Conservation (phyloP, 208 protist genomes). For the Crithidia bombi region DNA sequence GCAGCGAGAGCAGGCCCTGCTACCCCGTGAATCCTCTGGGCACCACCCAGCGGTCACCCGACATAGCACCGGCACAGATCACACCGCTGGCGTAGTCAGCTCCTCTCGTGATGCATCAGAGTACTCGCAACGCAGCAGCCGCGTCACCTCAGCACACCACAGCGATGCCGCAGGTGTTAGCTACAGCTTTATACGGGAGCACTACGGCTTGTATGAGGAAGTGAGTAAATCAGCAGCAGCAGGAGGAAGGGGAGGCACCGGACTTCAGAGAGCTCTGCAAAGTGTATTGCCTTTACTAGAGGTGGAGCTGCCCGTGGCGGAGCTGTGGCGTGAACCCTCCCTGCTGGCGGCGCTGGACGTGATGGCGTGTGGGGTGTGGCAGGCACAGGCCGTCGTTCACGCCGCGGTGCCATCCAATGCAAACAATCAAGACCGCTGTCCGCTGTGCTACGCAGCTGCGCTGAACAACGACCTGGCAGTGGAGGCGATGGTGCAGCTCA, state of each 20-base stretch:
- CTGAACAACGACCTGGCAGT: slow-evolving; percentile 47
- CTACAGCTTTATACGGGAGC: not conserved
- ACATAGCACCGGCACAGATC: not conserved
- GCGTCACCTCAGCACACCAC: not conserved
- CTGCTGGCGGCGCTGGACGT: slow-evolving; percentile 55
- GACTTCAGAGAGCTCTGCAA: slow-evolving; percentile 4
- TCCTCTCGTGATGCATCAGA: slow-evolving; percentile 9
- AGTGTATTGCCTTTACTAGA: slow-evolving; percentile 27
- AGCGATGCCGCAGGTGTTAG: not conserved
- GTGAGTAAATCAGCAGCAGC: not conserved
- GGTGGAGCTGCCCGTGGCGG: slow-evolving; percentile 17
- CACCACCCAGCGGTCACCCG: too few species aligned
- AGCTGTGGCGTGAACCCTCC: slow-evolving; percentile 65
- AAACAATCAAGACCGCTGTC: slow-evolving; percentile 24
- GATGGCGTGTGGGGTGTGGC: slow-evolving; percentile 38
- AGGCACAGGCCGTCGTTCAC: slow-evolving; percentile 33
- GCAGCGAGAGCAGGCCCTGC: not conserved
- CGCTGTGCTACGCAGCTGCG: slow-evolving; percentile 62
- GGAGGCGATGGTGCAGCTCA: slow-evolving; percentile 36
- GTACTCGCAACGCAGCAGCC: slow-evolving; percentile 2
- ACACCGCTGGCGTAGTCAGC: not conserved
- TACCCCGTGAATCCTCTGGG: not conserved
- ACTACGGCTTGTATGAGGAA: not conserved
- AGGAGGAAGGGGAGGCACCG: not conserved
- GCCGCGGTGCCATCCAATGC: not conserved